Percentiles rank a stretch among this genome's conserved stretches.
These are phyloP conservation scores for Apiospora saccharicola DNA, from an alignment of 2,329 filamentous ascomycete genomes.

Conservation along the genomic window DNA sequence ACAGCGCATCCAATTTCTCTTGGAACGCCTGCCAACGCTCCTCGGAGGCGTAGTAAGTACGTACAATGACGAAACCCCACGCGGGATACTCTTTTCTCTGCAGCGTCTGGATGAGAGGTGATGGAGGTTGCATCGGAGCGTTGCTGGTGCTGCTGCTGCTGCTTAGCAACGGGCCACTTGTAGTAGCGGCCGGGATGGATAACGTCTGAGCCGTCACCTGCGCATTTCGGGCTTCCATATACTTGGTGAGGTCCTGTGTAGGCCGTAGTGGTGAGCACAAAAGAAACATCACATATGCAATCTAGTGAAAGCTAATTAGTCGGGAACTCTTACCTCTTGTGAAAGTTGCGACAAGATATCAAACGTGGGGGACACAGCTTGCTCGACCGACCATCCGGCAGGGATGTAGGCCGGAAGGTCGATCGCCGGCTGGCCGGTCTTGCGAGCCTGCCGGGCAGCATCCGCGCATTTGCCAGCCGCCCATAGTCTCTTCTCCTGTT, in stretches of 20 bases:
- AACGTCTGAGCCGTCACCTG: neutral
- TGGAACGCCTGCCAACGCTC: neutral
- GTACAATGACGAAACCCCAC: neutral
- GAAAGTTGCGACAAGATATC: conserved; percentile 9
- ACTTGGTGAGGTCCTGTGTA: neutral
- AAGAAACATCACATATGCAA: neutral
- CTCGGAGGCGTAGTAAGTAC: conserved; percentile 8
- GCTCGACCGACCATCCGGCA: conserved; percentile 3
- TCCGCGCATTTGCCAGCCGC: neutral
- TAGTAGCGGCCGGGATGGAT: neutral
- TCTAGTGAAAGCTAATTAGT: neutral
- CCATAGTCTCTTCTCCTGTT: conserved; percentile 3
- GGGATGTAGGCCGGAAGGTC: neutral
- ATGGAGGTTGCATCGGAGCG: neutral
- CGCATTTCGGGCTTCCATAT: neutral
- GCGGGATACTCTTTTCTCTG: neutral
- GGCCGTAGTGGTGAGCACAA: neutral
- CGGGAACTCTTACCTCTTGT: neutral
- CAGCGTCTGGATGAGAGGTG: conserved; percentile 3
- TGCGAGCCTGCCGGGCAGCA: neutral
- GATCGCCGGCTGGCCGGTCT: neutral
- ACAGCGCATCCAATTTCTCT: neutral
- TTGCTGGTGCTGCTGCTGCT: neutral
- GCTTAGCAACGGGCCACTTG: neutral
- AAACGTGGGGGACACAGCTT: neutral